These are phyloP conservation scores for Stachybotrys elegans DNA, from an alignment of 2,329 filamentous ascomycete genomes.

Conservation along the genomic window DNA sequence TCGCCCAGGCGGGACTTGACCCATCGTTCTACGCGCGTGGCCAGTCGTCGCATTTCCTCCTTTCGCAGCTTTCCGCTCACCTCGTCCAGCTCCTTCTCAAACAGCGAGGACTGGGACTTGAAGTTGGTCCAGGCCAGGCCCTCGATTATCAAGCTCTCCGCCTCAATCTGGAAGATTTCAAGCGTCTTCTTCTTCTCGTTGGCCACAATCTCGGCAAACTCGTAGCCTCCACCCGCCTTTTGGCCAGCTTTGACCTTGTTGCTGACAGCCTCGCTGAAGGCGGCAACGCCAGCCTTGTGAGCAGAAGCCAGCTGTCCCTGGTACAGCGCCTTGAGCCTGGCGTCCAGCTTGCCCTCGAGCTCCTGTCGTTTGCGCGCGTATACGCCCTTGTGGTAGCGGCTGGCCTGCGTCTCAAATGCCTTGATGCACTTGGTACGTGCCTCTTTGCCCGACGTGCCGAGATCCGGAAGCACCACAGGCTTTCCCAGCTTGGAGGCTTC, in stretches of 20 bases:
- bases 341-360: slow-evolving; percentile 80
- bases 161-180: slow-evolving; percentile 70
- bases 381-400: slow-evolving; percentile 94
- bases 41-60: slow-evolving; percentile 92
- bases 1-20: slow-evolving; percentile 84
- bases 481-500: slow-evolving; percentile 70
- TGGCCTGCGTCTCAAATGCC: slow-evolving; percentile 85
- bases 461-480: slow-evolving; percentile 64
- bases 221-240: slow-evolving; percentile 84
- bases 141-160: slow-evolving; percentile 67
- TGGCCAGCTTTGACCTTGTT: slow-evolving; percentile 84
- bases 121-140: slow-evolving; percentile 87
- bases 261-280: slow-evolving; percentile 86
- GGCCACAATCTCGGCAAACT: slow-evolving; percentile 91
- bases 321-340: slow-evolving; percentile 82
- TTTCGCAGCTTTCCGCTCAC: slow-evolving; percentile 80
- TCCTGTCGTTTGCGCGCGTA: slow-evolving; percentile 82
- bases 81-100: slow-evolving; percentile 86
- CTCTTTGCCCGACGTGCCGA: slow-evolving; percentile 68
- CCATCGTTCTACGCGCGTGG: slow-evolving; percentile 89
- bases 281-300: slow-evolving; percentile 79
- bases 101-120: slow-evolving; percentile 70
- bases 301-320: slow-evolving; percentile 81
- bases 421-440: slow-evolving; percentile 70
- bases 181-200: slow-evolving; percentile 74